Evolutionary conservation across 805 yeast species (phyloP).

Genomic region (Cyberlindnera mycetangii): DNA sequence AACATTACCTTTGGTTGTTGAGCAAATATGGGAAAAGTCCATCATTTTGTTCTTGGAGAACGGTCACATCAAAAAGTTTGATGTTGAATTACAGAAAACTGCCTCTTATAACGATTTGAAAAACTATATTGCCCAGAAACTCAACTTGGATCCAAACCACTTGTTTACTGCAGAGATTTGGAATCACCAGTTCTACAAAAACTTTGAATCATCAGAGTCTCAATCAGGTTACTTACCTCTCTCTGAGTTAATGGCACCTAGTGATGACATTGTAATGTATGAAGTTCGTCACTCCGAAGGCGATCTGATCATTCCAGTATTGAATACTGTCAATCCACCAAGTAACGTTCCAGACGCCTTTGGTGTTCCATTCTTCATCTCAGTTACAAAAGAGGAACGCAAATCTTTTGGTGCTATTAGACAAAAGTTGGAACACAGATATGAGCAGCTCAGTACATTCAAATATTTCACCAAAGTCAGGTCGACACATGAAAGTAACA

Average conservation of each 20-base stretch:
- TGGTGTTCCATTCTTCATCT: constrained; percentile 76
- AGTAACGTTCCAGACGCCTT: constrained; percentile 48
- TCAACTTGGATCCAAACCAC: constrained; percentile 33
- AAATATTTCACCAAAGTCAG: constrained; percentile 32
- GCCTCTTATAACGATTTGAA: constrained; percentile 64
- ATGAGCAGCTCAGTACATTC: constrained; percentile 46
- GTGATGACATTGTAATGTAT: constrained; percentile 68
- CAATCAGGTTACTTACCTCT: constrained; percentile 54
- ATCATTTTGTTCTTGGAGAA: constrained; percentile 60
- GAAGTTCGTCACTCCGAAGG: constrained; percentile 42
- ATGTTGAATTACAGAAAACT: constrained; percentile 68
- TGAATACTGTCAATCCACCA: constrained; percentile 42
- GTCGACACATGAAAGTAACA: constrained; percentile 10
- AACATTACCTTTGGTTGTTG: constrained; percentile 84
- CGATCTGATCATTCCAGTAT: constrained; percentile 59
- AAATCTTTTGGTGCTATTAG: constrained; percentile 56
- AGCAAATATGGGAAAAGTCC: constrained; percentile 65
- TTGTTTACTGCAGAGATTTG: constrained; percentile 61
- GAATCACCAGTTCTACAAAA: constrained; percentile 63
- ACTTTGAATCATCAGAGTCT: constrained; percentile 62
- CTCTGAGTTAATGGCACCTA: constrained; percentile 57
- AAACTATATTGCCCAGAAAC: constrained; percentile 51
- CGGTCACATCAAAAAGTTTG: constrained; percentile 49
- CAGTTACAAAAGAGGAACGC: constrained; percentile 49
- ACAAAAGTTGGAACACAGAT: constrained; percentile 49